Evolutionary conservation across 2,329 filamentous ascomycete genomes (phyloP).

Genomic region (Leptographium flavum): DNA sequence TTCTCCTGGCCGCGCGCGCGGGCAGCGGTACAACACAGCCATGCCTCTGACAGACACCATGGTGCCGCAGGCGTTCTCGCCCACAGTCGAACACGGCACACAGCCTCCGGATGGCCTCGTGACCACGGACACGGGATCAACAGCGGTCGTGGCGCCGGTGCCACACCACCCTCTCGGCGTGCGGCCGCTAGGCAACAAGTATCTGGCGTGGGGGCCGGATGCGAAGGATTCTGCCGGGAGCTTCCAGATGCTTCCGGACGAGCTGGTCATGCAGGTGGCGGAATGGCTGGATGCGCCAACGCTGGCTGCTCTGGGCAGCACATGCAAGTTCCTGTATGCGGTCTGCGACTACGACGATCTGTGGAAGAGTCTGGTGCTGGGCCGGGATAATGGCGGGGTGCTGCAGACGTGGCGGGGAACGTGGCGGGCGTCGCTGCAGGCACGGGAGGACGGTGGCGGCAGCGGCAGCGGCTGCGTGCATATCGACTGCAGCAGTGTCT

Average conservation of each 20-base stretch:
- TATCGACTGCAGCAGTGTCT: constrained; percentile 64
- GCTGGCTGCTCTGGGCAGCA: constrained; percentile 54
- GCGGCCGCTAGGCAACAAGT: constrained; percentile 76
- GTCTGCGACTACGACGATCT: constrained; percentile 74
- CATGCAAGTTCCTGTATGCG: constrained; percentile 77
- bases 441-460: constrained; percentile 21
- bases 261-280: constrained; percentile 60
- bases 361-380: constrained; percentile 74
- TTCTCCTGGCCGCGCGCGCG: not conserved
- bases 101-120: not conserved
- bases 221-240: constrained; percentile 51
- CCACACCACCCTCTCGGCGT: constrained; percentile 70
- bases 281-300: constrained; percentile 55
- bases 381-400: constrained; percentile 17
- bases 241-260: constrained; percentile 62
- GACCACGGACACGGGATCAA: not conserved
- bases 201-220: constrained; percentile 49
- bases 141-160: constrained; percentile 32
- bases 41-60: constrained; percentile 6
- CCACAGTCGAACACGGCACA: not conserved
- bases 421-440: constrained; percentile 70
- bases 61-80: not conserved
- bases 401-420: constrained; percentile 68
- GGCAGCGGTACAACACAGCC: not conserved
- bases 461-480: constrained; percentile 28